phyloP scores from a whole-genome alignment of 805 yeast genomes.

The Pichia exigua region DNA sequence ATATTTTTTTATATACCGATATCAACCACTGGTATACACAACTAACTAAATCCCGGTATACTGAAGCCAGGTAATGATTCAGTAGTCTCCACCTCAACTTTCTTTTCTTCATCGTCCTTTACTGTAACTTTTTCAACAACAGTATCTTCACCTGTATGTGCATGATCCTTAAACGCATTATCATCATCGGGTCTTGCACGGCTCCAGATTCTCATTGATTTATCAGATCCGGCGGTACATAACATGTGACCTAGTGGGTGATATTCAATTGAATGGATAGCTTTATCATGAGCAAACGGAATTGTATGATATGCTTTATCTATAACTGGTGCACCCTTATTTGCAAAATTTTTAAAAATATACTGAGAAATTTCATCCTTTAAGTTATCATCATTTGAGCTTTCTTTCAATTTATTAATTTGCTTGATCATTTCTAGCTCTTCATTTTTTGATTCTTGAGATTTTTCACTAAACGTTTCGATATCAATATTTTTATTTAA shows the following conservation, averaged over 20 bases:
- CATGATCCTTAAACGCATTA: constrained; percentile 69
- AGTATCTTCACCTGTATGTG: constrained; percentile 47
- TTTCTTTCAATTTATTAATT: neutral
- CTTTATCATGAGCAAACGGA: constrained; percentile 92
- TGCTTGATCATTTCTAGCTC: neutral
- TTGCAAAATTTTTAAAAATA: constrained; percentile 5
- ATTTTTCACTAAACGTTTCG: constrained; percentile 1
- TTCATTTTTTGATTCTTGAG: neutral
- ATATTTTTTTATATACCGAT: neutral
- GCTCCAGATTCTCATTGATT: constrained; percentile 90
- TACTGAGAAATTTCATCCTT: constrained; percentile 12
- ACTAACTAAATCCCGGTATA: constrained; percentile 6
- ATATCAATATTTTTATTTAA: constrained; percentile 43
- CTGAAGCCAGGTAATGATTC: constrained; percentile 14
- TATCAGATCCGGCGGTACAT: constrained; percentile 89
- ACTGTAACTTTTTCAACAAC: neutral
- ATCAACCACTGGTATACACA: neutral
- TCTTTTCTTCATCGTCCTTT: neutral
- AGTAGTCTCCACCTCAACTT: neutral
- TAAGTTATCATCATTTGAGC: neutral
- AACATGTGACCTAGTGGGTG: constrained; percentile 92
- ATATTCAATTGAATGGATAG: constrained; percentile 81
- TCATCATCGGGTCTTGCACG: constrained; percentile 88
- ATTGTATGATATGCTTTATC: constrained; percentile 39
- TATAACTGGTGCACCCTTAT: constrained; percentile 4